Evolutionary conservation across 2,329 filamentous ascomycete genomes (phyloP), one percentile per base, ranked within the genome.

Genomic region (Trichoderma guizhouense): DNA sequence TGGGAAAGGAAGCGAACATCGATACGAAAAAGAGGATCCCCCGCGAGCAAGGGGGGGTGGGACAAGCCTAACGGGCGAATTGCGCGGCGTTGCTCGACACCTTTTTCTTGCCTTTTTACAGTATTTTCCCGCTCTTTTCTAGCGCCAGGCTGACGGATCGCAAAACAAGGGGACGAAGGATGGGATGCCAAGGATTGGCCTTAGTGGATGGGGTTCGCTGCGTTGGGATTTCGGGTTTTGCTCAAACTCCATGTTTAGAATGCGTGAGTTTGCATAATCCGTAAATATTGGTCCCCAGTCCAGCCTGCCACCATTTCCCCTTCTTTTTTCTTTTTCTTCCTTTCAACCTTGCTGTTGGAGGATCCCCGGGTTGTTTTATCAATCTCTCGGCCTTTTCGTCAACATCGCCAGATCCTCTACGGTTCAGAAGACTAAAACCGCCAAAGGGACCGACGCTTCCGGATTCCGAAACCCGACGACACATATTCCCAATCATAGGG

Each of bases 181-280:
- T 30, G 39, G 47, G 64, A 67, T 30, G 26, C 30, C 47, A 53
- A 53, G 62, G 43, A 32, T 65, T 18, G 60, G 3, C 60, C 14
- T 53, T 53, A 60, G 36, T 60, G 53, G 65, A 43, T 60, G 53
- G 55, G 28, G 34, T 26, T 60, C 21, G 53, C 65, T 68, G 60
- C 26, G 30, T 26, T 60, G 67, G 67, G 67, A 69, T n/a, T 69
- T 69, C 57, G 67, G 67, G 67, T 21, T 69, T 53, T 21, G 15
- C 36, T 30, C 60, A 28, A 69, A 69, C 67, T 58, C 67, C 67
- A 69, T 69, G 55, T 36, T 12, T 68, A 7, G 26, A 32, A 43
- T 43, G 39, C 18, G 30, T 26, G 55, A 34, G 57, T 28, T 24
- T 34, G 51, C 64, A 68, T 65, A 36, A 21, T 58, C 53, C 65